A percentile compares a stretch with the other conserved stretches of the same genome.
These are phyloP conservation scores for Fraxinus latifolia DNA, from an alignment of 305 asterid genomes.

Conservation along the genomic window DNA sequence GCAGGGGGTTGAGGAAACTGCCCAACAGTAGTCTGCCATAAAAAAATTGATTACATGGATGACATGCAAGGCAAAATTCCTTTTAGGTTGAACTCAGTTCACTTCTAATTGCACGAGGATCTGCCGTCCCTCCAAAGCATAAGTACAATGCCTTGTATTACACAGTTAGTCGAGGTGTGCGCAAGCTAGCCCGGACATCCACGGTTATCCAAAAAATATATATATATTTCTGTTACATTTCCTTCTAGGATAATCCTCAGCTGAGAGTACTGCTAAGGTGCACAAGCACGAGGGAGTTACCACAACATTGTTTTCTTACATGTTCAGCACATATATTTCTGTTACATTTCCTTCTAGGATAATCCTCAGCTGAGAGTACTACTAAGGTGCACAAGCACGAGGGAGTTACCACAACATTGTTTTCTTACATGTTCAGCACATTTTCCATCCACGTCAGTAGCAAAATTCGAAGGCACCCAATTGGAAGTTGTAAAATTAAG, in stretches of 20 bases:
- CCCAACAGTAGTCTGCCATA: neutral
- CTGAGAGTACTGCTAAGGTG: too few species aligned
- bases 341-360: neutral
- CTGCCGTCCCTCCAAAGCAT: neutral
- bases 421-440: neutral
- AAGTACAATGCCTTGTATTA: neutral
- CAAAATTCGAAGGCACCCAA: neutral
- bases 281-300: too few species aligned
- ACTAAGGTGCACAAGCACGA: neutral
- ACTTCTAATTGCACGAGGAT: neutral
- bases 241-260: neutral
- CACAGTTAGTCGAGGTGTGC: neutral
- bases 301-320: too few species aligned
- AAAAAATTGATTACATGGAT: neutral
- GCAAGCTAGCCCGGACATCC: too few species aligned
- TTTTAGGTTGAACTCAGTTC: neutral
- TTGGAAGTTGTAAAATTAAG: neutral
- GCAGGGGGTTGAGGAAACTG: neutral
- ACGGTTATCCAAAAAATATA: too few species aligned
- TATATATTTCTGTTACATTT: too few species aligned
- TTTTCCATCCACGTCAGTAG: neutral
- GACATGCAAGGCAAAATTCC: neutral
- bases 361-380: neutral
- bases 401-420: neutral
- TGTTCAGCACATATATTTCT: neutral